These are phyloP conservation scores for Globisporangium orthogonon DNA, from an alignment of 352 stramenopile species.

Conservation along the genomic window DNA sequence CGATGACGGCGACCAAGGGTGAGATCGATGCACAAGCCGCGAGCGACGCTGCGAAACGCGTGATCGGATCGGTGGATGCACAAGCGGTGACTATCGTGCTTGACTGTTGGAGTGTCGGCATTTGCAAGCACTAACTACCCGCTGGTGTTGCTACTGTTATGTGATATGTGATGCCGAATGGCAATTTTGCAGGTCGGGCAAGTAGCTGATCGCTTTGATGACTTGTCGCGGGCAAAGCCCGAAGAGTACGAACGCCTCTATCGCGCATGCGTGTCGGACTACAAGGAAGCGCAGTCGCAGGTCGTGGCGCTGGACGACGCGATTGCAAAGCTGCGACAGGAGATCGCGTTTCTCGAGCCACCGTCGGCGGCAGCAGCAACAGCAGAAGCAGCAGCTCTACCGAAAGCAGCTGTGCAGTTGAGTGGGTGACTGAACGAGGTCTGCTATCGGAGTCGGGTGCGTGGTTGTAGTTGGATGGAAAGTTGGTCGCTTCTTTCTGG, in stretches of 20 bases:
- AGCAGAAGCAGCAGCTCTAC: not conserved
- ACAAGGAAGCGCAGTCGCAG: conserved; percentile 6
- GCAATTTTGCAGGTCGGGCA: not conserved
- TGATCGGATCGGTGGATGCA: not conserved
- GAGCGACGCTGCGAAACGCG: not conserved
- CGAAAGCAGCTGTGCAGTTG: not conserved
- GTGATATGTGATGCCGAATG: not conserved
- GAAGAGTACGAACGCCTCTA: conserved; percentile 8
- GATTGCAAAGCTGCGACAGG: conserved; percentile 6
- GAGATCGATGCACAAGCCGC: not conserved
- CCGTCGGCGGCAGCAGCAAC: not conserved
- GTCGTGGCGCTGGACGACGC: conserved; percentile 5
- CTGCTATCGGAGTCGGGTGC: not conserved
- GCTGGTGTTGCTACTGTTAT: not conserved
- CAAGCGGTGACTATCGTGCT: not conserved
- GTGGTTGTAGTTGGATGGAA: not conserved
- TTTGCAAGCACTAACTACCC: not conserved
- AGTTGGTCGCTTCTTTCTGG: not conserved
- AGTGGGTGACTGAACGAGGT: not conserved
- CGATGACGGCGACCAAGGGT: not conserved
- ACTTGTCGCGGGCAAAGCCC: not conserved
- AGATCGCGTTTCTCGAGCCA: conserved; percentile 11
- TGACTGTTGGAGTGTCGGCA: not conserved
- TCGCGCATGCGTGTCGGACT: conserved; percentile 5
- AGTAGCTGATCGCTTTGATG: not conserved